Base-by-base conservation (phyloP, 495 filamentous ascomycete genomes). In the Penicillium steckii region DNA sequence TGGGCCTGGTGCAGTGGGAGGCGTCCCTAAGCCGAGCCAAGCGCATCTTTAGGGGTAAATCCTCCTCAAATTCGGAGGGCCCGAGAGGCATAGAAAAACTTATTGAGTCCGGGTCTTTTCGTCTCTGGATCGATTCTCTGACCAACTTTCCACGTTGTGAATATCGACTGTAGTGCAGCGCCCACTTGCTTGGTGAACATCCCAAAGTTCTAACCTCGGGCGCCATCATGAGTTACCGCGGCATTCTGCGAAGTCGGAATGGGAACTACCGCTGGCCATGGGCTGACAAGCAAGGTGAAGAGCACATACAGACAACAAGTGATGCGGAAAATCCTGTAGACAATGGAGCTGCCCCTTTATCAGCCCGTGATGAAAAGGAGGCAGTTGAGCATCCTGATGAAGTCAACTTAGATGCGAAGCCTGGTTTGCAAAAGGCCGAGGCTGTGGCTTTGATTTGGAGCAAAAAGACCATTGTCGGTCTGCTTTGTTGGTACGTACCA, bases 391-490 rank as follows among this genome's bases (percentile, higher is more conserved):
- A 70, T 15, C 65, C 66, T 2, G 60, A 67, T 25, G 42, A 57
- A 42, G 45, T 71, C 32, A 69, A 63, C 8, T 15, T 54, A 26
- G 46, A 67, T 58, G 69, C 67, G 37, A 59, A 70, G 13, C n/a
- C 56, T 13, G 73, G 73, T 61, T 59, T 73, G 46, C 67, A 74
- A 50, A 75, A 72, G 35, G 70, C 69, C 15, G 73, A 76, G 46
- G 73, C 73, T 12, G 59, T 61, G 19, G 70, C 71, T 10, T 32
- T 74, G 3, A 65, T 71, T 4, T 76, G 69, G 67, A 58, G 52
- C 37, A 73, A 64, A 47, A 69, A 64, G 46, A 61, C 65, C 13
- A 61, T 74, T n/a, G 54, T 55, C 27, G 45, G 51, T 4, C 71
- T 67, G 35, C 74, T 75, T 55, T 65, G 53, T 15, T 72, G 67